These are phyloP conservation scores for Pseudovirgaria hyperparasitica DNA, from an alignment of 2,329 filamentous ascomycete genomes.

Conservation along the genomic window DNA sequence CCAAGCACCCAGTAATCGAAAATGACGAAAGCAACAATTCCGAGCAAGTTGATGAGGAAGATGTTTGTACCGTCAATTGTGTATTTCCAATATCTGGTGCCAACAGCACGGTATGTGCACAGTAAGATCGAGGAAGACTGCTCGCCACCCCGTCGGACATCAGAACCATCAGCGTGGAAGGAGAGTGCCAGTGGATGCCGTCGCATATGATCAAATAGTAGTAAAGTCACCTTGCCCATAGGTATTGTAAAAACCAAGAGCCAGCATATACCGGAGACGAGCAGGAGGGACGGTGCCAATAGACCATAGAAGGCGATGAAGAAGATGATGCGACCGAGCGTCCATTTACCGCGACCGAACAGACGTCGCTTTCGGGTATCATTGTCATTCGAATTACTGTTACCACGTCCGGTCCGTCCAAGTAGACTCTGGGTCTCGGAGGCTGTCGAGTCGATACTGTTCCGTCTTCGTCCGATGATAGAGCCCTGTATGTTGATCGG, in stretches of 20 bases:
- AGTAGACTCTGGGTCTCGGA: conserved; percentile 86
- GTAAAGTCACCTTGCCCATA: conserved; percentile 89
- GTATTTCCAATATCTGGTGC: conserved; percentile 97
- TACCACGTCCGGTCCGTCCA: conserved; percentile 48
- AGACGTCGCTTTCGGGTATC: conserved; percentile 60
- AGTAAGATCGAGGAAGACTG: conserved; percentile 77
- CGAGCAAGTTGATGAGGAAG: conserved; percentile 94
- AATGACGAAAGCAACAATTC: conserved; percentile 86
- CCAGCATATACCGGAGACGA: conserved; percentile 86
- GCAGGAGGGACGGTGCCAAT: conserved; percentile 71
- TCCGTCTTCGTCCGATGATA: conserved; percentile 71
- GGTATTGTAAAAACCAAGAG: conserved; percentile 95
- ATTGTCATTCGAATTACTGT: conserved; percentile 23
- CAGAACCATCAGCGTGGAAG: conserved; percentile 76
- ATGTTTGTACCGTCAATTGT: conserved; percentile 97
- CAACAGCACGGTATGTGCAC: conserved; percentile 93
- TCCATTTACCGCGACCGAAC: conserved; percentile 95
- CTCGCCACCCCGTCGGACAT: conserved; percentile 56
- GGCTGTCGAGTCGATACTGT: conserved; percentile 78
- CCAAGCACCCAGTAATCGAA: conserved; percentile 79
- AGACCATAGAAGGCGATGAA: conserved; percentile 93
- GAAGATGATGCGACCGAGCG: conserved; percentile 84
- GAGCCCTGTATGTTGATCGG: conserved; percentile 53
- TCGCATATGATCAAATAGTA: conserved; percentile 82
- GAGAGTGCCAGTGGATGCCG: conserved; percentile 86